Evolutionary conservation across 2,329 filamentous ascomycete species (phyloP).

Genomic region (Mycocentrospora acerina): DNA sequence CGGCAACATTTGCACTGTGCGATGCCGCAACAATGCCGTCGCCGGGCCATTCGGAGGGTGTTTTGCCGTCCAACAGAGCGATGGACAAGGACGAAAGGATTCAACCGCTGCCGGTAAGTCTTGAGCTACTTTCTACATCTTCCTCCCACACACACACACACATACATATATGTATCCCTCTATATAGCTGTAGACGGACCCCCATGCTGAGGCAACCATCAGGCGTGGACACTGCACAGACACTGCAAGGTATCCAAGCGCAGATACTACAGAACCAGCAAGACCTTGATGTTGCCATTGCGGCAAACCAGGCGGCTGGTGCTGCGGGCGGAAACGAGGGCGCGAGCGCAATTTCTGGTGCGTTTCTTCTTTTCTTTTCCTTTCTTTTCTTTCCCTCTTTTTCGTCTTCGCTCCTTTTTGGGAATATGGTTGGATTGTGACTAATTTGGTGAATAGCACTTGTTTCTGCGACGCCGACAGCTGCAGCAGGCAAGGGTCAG

Average conservation of each 20-base stretch:
- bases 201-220: conserved; percentile 3
- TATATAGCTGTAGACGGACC: too few relatives aligned
- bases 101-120: conserved; percentile 30
- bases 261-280: conserved; percentile 56
- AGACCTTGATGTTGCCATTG: conserved; percentile 53
- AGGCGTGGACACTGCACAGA: conserved; percentile 51
- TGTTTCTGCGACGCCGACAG: conserved; percentile 3
- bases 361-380: conserved; percentile 19
- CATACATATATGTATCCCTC: too few relatives aligned
- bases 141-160: not conserved
- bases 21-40: conserved; percentile 61
- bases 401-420: conserved; percentile 15
- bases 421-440: not conserved
- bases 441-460: conserved; percentile 1
- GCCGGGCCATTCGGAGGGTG: conserved; percentile 66
- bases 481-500: conserved; percentile 9
- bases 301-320: conserved; percentile 49
- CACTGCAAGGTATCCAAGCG: conserved; percentile 47
- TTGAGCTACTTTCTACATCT: not conserved
- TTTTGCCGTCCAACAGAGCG: conserved; percentile 59
- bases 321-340: conserved; percentile 38
- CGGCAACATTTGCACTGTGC: conserved; percentile 63
- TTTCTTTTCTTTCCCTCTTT: conserved; percentile 3
- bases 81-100: conserved; percentile 37
- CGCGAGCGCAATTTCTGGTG: conserved; percentile 45